Base-by-base conservation (phyloP, 2,329 filamentous ascomycete genomes). In the Penicillium sp. region DNA sequence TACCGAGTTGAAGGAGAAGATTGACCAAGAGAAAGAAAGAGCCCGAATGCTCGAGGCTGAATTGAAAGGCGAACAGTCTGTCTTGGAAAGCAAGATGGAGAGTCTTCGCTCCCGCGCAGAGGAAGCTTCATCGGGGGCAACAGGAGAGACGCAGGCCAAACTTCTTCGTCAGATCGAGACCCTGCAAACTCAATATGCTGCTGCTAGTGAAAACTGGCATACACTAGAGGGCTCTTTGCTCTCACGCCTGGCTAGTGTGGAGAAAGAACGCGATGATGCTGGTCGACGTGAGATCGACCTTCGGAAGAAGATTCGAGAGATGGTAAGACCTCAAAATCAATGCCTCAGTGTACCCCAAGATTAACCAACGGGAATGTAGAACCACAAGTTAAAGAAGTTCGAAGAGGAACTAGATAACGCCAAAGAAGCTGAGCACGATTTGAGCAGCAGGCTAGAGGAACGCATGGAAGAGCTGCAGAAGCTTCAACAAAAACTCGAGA, bases 141-240 rank as follows among this genome's bases (percentile, higher is more conserved):
- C 83, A 6, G 87, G 89, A 13, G 88, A 95, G 63, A 82, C 86
- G 0, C 89, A 95, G 61, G 87, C 87, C 38, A 97, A 96, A 67
- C 76, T 97, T 35, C 75, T 97, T 38, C 83, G 93, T 35, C 94
- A 98, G 69, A 86, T 98, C 47, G 93, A 98, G 72, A 96, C 88
- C 0, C 72, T 98, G 33, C 93, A 98, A 69, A 93, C 87, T 6
- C 94, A 98, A 66, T 95, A 98, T 69, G 83, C 89, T 1, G 83
- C 94, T 48, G 93, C 93, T 1, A 93, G 88, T 58, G 88, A 95
- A 63, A 98, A 98, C 61, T 98, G 94, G 93, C 90, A 96, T 64
- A 88, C 89, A 0, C 94, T 98, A 54, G 91, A 98, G 68, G 81
- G 86, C 9, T 94, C 87, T 2, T 72, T 98, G 29, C 79, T 91